Conservation (phyloP, 176 grass and related monocot genomes). For the Sorghum bicolor region Sorghum_bicolor_NCBIv3 NC_012872.2:69405501-69406000, state of each 20-base stretch:
- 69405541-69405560: constrained; percentile 5
- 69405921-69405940: no score
- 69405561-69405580: background rate
- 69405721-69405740: background rate
- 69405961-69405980: background rate
- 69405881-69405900: background rate
- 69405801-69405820: background rate
- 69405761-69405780: constrained; percentile 19
- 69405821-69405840: background rate
- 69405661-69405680: background rate
- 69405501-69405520: background rate
- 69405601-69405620: background rate
- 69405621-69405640: background rate
- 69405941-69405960: background rate
- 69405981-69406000: background rate
- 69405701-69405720: background rate
- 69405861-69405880: background rate
- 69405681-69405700: background rate
- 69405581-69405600: background rate
- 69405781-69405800: background rate
- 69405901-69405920: background rate
- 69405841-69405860: background rate
- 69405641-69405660: background rate
- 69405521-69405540: constrained; percentile 33
- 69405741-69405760: background rate